Base-by-base conservation (phyloP, 805 yeast genomes). In the Candida piceae region DNA sequence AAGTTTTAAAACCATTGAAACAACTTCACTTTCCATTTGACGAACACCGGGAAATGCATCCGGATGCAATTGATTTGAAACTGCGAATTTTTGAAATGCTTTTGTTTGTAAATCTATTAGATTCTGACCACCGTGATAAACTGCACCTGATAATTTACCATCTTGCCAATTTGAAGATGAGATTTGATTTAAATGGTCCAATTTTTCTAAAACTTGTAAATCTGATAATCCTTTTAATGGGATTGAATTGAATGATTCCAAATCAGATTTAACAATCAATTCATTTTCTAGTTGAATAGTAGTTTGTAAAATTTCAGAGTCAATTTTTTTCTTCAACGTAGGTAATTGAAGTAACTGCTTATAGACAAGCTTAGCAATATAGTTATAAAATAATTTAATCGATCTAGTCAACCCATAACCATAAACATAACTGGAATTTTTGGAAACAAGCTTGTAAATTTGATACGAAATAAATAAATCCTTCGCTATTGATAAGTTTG, bases 31-130 rank as follows among this genome's bases (percentile, higher is more conserved):
- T 56, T 90, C 98, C 96, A 90, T 89, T 59, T 90, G 88, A 29
- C 98, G 76, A 7, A 90, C 84, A 5, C 94, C 97, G 0, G 97
- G 98, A 55, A 90, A 90, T 4, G 88, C 93, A 61, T 90, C 97
- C 0, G 98, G 98, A 58, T 90, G 98, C 35, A 90, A 67, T 62
- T 93, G 98, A 62, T 93, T 90, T 2, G 97, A 87, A 17, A 89
- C 88, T 5, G 93, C 76, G 58, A 76, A 89, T 52, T 73, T 72
- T 36, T 77, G 73, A 58, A 77, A 89, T 1, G 96, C 93, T 38
- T 72, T 61, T 7, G 93, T 64, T 61, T 93, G 97, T 25, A 93
- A 65, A 26, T 71, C 64, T 26, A 84, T 68, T 36, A 90, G 62
- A 22, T 84, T 85, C n/a, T 70, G 66, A 11, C 97, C 97, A 21